A percentile compares a stretch with the other conserved stretches of the same genome.
Conservation (phyloP, 2,329 filamentous ascomycete species). For the Pseudocercospora eumusae region DNA sequence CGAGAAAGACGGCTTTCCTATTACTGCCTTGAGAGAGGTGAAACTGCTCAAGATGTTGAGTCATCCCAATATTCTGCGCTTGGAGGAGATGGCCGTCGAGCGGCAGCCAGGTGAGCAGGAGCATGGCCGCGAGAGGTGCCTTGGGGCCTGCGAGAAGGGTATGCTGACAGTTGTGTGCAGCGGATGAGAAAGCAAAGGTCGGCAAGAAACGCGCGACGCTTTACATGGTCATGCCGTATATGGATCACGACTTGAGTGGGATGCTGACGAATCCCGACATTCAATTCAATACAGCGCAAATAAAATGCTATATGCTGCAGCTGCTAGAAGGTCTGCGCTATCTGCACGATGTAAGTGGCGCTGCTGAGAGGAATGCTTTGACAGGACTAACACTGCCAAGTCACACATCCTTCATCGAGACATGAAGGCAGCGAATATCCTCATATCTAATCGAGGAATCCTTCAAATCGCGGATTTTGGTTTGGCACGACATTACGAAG, state of each 20-base stretch:
- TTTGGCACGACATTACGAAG: slow-evolving; percentile 89
- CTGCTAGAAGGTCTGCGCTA: slow-evolving; percentile 87
- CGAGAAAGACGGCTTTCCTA: slow-evolving; percentile 99
- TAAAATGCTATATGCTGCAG: slow-evolving; percentile 97
- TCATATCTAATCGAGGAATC: slow-evolving; percentile 92
- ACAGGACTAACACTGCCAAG: slow-evolving; percentile 19
- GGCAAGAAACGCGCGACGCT: slow-evolving; percentile 71
- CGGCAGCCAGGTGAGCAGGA: slow-evolving; percentile 66
- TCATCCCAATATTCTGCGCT: slow-evolving; percentile 79
- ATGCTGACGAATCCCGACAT: slow-evolving; percentile 93
- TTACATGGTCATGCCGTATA: slow-evolving; percentile 99
- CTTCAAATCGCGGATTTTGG: slow-evolving; percentile 98
- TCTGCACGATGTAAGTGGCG: slow-evolving; percentile 67
- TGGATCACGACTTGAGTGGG: slow-evolving; percentile 98
- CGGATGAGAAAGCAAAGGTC: slow-evolving; percentile 41
- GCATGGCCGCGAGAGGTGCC: background rate
- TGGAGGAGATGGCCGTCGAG: slow-evolving; percentile 97
- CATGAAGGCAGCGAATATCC: slow-evolving; percentile 97
- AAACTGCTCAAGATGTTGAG: slow-evolving; percentile 95
- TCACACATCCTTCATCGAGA: slow-evolving; percentile 85
- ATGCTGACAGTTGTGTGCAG: slow-evolving; percentile 19
- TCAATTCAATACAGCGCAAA: slow-evolving; percentile 81
- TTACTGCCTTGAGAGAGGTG: slow-evolving; percentile 94
- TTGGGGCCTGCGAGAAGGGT: slow-evolving; percentile 13
- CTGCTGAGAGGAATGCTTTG: background rate